Evolutionary conservation across 768 basidiomycete species (phyloP), one percentile per base, ranked within the genome.

Genomic region (Xanthoconium purpureum): DNA sequence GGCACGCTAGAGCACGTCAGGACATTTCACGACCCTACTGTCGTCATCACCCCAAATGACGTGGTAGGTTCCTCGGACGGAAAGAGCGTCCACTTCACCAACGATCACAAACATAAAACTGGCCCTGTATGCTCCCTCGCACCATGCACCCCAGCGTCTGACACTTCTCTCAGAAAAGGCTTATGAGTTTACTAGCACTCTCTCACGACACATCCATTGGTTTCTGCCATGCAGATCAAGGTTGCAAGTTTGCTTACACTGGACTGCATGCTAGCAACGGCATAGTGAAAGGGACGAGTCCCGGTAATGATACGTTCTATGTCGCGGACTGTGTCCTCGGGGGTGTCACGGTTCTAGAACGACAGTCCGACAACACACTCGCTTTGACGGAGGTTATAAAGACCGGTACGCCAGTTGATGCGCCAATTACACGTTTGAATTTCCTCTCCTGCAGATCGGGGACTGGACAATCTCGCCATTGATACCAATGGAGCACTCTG

Each of bases 31-130:
- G 78, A 85, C 64, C 73, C 78, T 8, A 12, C 46, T 13, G 67
- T 80, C 12, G 76, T 91, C 24, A 39, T 78, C 12, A 82, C 86
- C 6, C 89, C 89, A 2, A 91, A 90, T 63, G 89, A 89, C 63
- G 52, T 91, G 14, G 80, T 83, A n/a, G 88, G 88, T 30, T 78
- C 76, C 32, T 66, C 80, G 3, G 84, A 89, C 59, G 86, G 86
- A 29, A 74, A 79, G 56, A 81, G 80, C 38, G 83, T 90, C 55
- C 83, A 82, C 66, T 81, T 89, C 65, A 87, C 88, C 32, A 91
- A 91, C 62, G 86, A 89, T 56, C 77, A 84, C 58, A 74, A 75
- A 18, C 64, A 64, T 39, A 88, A 87, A 72, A 69, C 76, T 18
- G 80, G 84, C 48, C 58, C 75, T 50, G 87, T 88, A 64, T 47